Evolutionary conservation across 192 early-diverging fungal genomes (phyloP).

Genomic region (Rhizophagus clarus): DNA sequence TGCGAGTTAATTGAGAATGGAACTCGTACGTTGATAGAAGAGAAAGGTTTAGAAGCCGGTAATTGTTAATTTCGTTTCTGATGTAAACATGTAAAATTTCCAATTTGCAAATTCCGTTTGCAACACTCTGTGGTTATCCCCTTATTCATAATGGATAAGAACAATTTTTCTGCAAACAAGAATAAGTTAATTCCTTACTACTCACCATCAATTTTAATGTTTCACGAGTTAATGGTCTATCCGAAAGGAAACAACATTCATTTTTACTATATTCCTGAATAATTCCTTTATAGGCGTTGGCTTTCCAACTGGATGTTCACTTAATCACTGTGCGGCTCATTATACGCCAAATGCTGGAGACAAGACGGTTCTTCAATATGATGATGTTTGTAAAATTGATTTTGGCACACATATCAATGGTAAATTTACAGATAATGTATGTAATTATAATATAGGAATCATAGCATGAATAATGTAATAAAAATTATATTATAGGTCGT

Average conservation of each 20-base stretch:
- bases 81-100: neutral
- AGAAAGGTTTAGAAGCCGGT: constrained; percentile 76
- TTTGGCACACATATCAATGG: constrained; percentile 94
- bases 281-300: constrained; percentile 64
- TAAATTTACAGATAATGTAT: constrained; percentile 30
- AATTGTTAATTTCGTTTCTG: neutral
- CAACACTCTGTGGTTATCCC: constrained; percentile 33
- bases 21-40: constrained; percentile 85
- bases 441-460: neutral
- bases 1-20: constrained; percentile 93
- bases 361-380: constrained; percentile 81
- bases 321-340: constrained; percentile 96
- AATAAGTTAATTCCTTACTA: constrained; percentile 6
- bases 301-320: constrained; percentile 92
- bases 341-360: constrained; percentile 98
- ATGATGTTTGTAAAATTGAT: constrained; percentile 96
- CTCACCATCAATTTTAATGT: constrained; percentile 16
- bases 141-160: constrained; percentile 10
- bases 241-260: constrained; percentile 26
- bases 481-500: constrained; percentile 51
- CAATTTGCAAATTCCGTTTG: neutral
- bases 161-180: constrained; percentile 36
- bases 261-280: neutral
- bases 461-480: neutral
- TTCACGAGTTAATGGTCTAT: constrained; percentile 25